Conservation (phyloP, 306 rosid species). For the Cucurbita pepo region DNA sequence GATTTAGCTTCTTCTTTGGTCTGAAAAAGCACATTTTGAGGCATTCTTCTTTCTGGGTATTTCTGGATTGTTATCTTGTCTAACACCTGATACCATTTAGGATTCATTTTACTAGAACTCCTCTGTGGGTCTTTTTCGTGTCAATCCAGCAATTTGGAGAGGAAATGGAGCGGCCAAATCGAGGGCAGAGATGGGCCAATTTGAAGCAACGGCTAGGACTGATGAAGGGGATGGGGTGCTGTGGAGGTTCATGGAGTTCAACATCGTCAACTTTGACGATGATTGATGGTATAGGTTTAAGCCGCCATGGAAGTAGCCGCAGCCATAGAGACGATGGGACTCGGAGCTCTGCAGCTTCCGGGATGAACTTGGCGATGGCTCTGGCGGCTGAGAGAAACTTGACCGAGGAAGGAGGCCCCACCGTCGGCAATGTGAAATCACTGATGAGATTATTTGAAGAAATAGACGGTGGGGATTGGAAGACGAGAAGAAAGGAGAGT, state of each 20-base stretch:
- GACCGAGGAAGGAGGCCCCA: conserved; percentile 6
- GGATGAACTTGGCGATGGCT: conserved; percentile 20
- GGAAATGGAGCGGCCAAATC: conserved; percentile 8
- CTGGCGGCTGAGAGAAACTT: conserved; percentile 22
- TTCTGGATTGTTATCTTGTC: not conserved
- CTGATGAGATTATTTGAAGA: conserved; percentile 19
- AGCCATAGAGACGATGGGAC: not conserved
- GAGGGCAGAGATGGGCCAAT: conserved; percentile 8
- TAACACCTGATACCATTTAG: not conserved
- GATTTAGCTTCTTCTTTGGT: not conserved
- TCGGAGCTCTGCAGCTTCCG: not conserved
- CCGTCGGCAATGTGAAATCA: conserved; percentile 8
- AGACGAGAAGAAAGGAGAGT: conserved; percentile 1
- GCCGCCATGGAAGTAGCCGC: conserved; percentile 4
- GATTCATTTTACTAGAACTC: not conserved
- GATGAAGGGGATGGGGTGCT: conserved; percentile 10
- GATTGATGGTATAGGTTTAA: not conserved
- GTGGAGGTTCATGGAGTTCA: conserved; percentile 15
- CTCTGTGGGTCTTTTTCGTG: not conserved
- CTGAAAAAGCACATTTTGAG: not conserved
- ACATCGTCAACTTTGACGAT: conserved; percentile 12
- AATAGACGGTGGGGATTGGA: conserved; percentile 18
- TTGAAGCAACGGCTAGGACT: conserved; percentile 15
- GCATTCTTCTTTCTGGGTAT: not conserved
- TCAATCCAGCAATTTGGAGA: not conserved